These are phyloP conservation scores for Solanum appendiculatum DNA, from an alignment of 257 asterid species.

Conservation along the genomic window DNA sequence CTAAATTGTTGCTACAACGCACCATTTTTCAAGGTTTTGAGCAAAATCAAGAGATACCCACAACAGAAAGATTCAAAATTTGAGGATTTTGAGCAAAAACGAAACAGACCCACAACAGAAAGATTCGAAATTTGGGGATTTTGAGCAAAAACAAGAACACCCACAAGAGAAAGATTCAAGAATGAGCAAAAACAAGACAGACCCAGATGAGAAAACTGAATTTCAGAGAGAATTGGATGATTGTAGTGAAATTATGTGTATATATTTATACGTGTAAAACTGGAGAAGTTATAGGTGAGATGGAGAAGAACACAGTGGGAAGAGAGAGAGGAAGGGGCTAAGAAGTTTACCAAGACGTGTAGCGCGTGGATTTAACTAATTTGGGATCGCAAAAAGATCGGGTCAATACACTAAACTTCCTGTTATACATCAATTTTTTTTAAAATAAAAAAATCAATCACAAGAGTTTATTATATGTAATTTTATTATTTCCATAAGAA, in stretches of 20 bases:
- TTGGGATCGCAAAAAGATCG: background rate
- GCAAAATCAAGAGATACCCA: background rate
- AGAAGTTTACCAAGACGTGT: background rate
- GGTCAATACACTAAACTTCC: background rate
- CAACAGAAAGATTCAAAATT: background rate
- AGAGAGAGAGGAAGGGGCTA: background rate
- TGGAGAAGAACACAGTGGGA: background rate
- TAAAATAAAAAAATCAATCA: background rate
- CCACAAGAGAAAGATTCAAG: background rate
- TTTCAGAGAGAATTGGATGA: background rate
- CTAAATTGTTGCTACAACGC: conserved; percentile 63
- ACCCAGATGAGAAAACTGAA: background rate
- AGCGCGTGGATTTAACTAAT: background rate
- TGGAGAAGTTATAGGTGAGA: background rate
- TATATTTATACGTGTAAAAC: background rate
- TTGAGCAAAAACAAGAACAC: background rate
- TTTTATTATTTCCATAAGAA: rapidly evolving
- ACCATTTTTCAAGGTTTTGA: conserved; percentile 28
- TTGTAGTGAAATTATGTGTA: background rate
- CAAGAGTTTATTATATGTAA: background rate
- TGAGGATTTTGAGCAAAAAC: background rate
- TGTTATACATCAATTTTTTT: background rate
- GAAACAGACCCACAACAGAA: background rate
- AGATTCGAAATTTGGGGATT: background rate
- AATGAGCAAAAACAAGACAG: background rate